Evolutionary conservation across 2,329 filamentous ascomycete species (phyloP).

Genomic region (Tolypocladium album): DNA sequence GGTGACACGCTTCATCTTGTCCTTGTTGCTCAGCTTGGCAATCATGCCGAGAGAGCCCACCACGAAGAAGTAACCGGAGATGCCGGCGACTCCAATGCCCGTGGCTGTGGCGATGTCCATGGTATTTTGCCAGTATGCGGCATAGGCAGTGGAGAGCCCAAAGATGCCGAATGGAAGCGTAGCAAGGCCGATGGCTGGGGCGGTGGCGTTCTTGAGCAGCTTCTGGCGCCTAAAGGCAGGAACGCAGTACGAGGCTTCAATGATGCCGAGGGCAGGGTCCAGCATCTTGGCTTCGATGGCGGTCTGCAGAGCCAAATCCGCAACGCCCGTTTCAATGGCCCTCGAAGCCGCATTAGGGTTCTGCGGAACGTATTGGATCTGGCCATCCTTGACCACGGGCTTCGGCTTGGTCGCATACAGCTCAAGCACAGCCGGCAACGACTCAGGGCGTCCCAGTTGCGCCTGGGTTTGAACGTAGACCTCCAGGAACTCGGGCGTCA

Average conservation of each 20-base stretch:
- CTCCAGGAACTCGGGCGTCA: slow-evolving; percentile 61
- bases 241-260: slow-evolving; percentile 58
- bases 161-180: slow-evolving; percentile 61
- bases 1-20: slow-evolving; percentile 89
- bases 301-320: slow-evolving; percentile 63
- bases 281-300: slow-evolving; percentile 75
- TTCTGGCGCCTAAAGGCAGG: slow-evolving; percentile 59
- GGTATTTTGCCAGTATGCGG: slow-evolving; percentile 42
- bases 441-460: slow-evolving; percentile 59
- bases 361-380: slow-evolving; percentile 47
- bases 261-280: slow-evolving; percentile 62
- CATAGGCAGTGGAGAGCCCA: slow-evolving; percentile 47
- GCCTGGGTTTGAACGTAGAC: slow-evolving; percentile 70
- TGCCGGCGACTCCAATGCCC: slow-evolving; percentile 66
- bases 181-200: slow-evolving; percentile 46
- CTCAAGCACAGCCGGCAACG: slow-evolving; percentile 68
- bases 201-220: slow-evolving; percentile 49
- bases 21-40: slow-evolving; percentile 77
- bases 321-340: slow-evolving; percentile 61
- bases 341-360: slow-evolving; percentile 60
- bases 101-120: slow-evolving; percentile 70
- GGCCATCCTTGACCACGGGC: slow-evolving; percentile 48
- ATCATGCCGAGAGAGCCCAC: slow-evolving; percentile 75
- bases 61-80: slow-evolving; percentile 73
- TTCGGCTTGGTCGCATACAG: slow-evolving; percentile 77